Evolutionary conservation across 768 basidiomycete genomes (phyloP).

Genomic region (Russula olivacea): DNA sequence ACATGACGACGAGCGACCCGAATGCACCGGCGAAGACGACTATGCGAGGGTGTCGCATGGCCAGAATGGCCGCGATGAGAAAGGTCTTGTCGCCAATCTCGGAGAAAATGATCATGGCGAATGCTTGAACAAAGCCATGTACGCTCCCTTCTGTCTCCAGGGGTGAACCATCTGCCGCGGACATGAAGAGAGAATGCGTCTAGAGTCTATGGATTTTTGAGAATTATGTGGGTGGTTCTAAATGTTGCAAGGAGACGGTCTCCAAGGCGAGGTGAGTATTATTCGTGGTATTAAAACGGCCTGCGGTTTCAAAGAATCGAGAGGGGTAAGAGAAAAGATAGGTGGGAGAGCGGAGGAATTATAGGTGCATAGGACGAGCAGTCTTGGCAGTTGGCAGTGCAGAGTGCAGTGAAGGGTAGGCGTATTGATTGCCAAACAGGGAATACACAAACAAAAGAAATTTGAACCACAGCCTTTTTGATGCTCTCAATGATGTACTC

Average conservation of each 20-base stretch:
- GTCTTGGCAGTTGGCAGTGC: background rate
- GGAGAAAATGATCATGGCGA: conserved; percentile 86
- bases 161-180: background rate
- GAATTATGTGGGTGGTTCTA: background rate
- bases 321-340: background rate
- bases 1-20: conserved; percentile 86
- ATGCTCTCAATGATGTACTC: too few relatives aligned
- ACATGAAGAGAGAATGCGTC: conserved; percentile 4
- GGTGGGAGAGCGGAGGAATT: background rate
- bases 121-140: conserved; percentile 68
- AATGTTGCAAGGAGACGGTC: background rate
- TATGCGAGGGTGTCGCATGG: conserved; percentile 85
- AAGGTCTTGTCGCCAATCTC: conserved; percentile 97
- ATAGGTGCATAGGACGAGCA: background rate
- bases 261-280: background rate
- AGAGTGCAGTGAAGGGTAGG: too few relatives aligned
- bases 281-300: background rate
- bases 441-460: background rate
- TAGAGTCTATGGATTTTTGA: background rate
- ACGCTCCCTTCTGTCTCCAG: conserved; percentile 29
- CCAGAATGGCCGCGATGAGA: conserved; percentile 80
- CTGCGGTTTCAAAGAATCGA: background rate
- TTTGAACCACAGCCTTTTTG: too few relatives aligned
- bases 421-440: background rate
- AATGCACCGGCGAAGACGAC: conserved; percentile 88